Base-by-base conservation (phyloP, 495 filamentous ascomycete species). In the Staphylotrichum tortipilum region DNA sequence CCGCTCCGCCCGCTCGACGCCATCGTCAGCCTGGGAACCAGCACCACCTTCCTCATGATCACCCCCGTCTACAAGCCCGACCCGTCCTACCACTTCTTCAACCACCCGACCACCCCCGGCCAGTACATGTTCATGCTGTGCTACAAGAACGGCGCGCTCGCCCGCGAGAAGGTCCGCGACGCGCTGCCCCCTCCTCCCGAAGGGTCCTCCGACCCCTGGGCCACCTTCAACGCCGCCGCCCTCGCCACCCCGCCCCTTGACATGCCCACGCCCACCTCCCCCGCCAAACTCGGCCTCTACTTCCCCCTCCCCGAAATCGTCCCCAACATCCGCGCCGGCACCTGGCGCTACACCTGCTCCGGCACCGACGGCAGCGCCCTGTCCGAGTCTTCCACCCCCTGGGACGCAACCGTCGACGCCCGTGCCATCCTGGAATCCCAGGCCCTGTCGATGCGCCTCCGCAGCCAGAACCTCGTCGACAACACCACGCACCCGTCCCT, bases 51-150 rank as follows among this genome's bases (percentile, higher is more conserved):
- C 69, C 77, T 98, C 29, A 98, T 97, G 89, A 86, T 82, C 50
- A 97, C 92, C 1, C 85, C 88, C 9, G 79, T 79, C 57, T 96
- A 95, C 72, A 81, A 83, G 63, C 87, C 92, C 2, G 85, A 95
- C 58, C 85, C 88, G 1, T 79, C 84, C 15, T 88, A 88, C 30
- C 88, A 94, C 70, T 86, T 90, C 71, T 87, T 94, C 74, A 88
- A 91, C 68, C 86, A 92, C 67, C 86, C 86, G 1, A 89, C 88
- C 26, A 89, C 85, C 0, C 69, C 81, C 5, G 84, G 84, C 3
- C 74, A 91, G 35, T 88, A 88, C 69, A 89, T 98, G 90, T 98
- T 98, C 68, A 98, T 98, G 92, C 84, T 98, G 24, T 98, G 92
- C 74, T 98, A 97, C 74, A 96, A 96, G 68, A 98, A 98, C 70